These are phyloP conservation scores for Rhexocercosporidium sp. DNA, from an alignment of 2,329 filamentous ascomycete genomes.

Conservation along the genomic window DNA sequence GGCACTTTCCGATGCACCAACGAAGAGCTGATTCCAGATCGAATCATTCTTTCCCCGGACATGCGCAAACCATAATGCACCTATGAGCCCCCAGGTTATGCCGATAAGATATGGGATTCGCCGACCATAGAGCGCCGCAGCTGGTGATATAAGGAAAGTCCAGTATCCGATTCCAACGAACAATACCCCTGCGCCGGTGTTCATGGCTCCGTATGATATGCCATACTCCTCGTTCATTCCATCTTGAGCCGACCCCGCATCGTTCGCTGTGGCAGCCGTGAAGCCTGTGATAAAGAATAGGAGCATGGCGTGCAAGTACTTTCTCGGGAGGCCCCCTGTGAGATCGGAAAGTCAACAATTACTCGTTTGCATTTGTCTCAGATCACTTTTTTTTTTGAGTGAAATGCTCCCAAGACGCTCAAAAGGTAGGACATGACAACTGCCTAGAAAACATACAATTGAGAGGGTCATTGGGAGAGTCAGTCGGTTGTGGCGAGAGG, in stretches of 20 bases:
- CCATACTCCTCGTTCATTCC: constrained; percentile 56
- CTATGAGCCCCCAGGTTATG: constrained; percentile 53
- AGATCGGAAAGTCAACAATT: too few species aligned
- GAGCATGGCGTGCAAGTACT: constrained; percentile 56
- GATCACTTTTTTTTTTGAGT: too few species aligned
- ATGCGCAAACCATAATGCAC: constrained; percentile 59
- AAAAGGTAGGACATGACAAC: too few species aligned
- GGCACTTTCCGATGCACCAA: constrained; percentile 61
- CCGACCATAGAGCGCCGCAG: constrained; percentile 59
- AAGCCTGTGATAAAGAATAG: constrained; percentile 58
- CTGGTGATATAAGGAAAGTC: constrained; percentile 57
- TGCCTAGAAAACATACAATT: too few species aligned
- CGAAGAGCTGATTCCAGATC: constrained; percentile 61
- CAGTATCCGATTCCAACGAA: constrained; percentile 62
- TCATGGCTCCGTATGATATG: constrained; percentile 57
- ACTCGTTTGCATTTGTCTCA: too few species aligned
- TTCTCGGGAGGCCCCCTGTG: constrained; percentile 52
- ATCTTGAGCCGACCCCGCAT: constrained; percentile 57
- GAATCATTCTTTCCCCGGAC: constrained; percentile 51
- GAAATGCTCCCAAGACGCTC: too few species aligned
- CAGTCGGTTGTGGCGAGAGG: constrained; percentile 58
- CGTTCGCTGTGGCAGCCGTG: constrained; percentile 61
- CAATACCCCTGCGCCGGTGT: constrained; percentile 61
- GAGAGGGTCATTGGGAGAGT: constrained; percentile 57
- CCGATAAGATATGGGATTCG: constrained; percentile 60